phyloP scores from a whole-genome alignment of 768 basidiomycete genomes.

The Psilocybe sp. region DNA sequence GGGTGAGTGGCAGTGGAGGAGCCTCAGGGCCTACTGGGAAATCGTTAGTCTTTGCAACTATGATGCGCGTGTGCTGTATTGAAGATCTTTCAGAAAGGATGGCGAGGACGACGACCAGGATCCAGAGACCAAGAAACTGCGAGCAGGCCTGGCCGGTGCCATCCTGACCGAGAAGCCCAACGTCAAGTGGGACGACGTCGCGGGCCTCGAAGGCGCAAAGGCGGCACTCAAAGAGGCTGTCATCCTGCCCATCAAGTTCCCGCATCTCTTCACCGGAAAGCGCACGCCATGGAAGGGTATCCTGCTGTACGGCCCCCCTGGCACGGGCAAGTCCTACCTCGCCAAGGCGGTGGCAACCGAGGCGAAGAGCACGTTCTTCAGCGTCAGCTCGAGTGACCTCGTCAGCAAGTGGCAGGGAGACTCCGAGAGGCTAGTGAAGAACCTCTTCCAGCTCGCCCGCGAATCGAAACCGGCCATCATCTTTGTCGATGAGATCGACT shows the following conservation, averaged over 20 bases:
- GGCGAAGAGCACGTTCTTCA: conserved; percentile 98
- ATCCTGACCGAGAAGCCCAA: conserved; percentile 94
- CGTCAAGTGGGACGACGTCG: conserved; percentile 98
- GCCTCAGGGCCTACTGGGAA: conserved; percentile 39
- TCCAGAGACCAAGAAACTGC: conserved; percentile 92
- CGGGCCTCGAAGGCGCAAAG: conserved; percentile 93
- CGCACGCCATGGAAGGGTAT: conserved; percentile 98
- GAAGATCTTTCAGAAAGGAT: conserved; percentile 30
- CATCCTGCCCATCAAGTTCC: conserved; percentile 99
- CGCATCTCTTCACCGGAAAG: conserved; percentile 97
- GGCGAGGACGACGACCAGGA: conserved; percentile 76
- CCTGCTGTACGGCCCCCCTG: conserved; percentile 93
- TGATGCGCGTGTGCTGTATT: not conserved
- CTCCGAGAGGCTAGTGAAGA: conserved; percentile 95
- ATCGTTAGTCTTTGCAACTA: conserved; percentile 32
- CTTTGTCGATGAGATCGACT: conserved; percentile 99
- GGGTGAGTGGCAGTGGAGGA: conserved; percentile 44
- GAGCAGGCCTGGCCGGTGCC: conserved; percentile 84
- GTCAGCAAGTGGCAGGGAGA: conserved; percentile 99
- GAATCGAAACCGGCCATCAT: conserved; percentile 97
- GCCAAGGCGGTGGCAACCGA: conserved; percentile 99
- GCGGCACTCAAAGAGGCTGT: conserved; percentile 97
- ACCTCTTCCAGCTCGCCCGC: conserved; percentile 93
- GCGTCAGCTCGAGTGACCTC: conserved; percentile 90
- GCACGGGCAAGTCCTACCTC: conserved; percentile 94